A percentile compares a stretch with the other conserved stretches of the same genome.
Evolutionary conservation across 441 rosid species (phyloP).

Genomic region (Theobroma grandiflorum): DNA sequence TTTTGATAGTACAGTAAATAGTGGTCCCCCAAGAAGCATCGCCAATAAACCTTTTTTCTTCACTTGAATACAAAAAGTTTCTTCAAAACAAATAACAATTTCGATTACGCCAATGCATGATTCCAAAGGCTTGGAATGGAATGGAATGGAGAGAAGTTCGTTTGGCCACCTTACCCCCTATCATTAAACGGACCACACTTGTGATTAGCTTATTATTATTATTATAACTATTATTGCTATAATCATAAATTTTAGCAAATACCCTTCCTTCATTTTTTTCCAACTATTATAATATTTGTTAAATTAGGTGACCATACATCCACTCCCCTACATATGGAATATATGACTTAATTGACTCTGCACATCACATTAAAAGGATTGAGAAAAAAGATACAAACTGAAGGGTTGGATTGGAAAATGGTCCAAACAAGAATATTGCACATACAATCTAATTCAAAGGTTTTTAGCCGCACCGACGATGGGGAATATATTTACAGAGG

Average conservation of each 20-base stretch:
- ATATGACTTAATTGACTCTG: no score
- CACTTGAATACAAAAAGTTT: conserved; percentile 12
- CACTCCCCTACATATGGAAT: no score
- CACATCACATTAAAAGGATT: no score
- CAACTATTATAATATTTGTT: background rate
- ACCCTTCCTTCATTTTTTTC: background rate
- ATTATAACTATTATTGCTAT: background rate
- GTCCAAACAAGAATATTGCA: no score
- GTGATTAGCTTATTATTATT: background rate
- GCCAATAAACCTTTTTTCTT: background rate
- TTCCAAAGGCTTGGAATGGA: conserved; percentile 16
- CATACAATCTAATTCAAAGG: no score
- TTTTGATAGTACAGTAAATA: background rate
- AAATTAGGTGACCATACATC: background rate
- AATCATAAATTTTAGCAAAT: background rate
- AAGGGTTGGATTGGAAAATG: no score
- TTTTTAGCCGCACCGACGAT: no score
- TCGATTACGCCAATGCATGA: background rate
- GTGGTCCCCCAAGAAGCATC: conserved; percentile 29
- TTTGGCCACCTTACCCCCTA: background rate
- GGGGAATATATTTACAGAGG: no score
- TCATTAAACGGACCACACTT: background rate
- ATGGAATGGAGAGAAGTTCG: background rate
- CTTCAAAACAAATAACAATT: conserved; percentile 5
- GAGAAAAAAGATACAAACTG: no score